A percentile compares a stretch with the other conserved stretches of the same genome.
These are phyloP conservation scores for Rubroboletus satanas DNA, from an alignment of 768 basidiomycete species.

Conservation along the genomic window DNA sequence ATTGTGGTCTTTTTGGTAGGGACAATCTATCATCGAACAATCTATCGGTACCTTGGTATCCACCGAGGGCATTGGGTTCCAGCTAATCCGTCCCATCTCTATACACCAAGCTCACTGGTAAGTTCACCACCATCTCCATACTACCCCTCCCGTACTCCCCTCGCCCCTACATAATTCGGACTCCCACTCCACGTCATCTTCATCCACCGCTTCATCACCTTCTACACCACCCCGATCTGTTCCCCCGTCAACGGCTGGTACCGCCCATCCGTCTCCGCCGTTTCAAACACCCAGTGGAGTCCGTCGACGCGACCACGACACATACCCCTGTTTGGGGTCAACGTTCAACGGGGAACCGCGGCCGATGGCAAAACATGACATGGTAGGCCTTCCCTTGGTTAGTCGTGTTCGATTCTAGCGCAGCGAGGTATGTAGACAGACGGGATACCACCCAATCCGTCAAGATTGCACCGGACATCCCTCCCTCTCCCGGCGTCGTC, in stretches of 20 bases:
- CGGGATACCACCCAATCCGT: slow-evolving; percentile 12
- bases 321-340: background rate
- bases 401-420: slow-evolving; percentile 10
- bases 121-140: too few species aligned
- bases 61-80: too few species aligned
- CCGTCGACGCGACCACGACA: slow-evolving; percentile 12
- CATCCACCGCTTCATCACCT: slow-evolving; percentile 8
- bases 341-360: slow-evolving; percentile 9
- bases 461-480: slow-evolving; percentile 10
- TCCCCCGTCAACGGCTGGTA: background rate
- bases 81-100: too few species aligned
- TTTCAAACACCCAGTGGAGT: slow-evolving; percentile 12
- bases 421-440: slow-evolving; percentile 6
- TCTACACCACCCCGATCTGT: slow-evolving; percentile 3
- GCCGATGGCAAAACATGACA: background rate
- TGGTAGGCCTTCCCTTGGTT: slow-evolving; percentile 8
- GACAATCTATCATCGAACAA: too few species aligned
- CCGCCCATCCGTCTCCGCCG: slow-evolving; percentile 12
- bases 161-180: background rate
- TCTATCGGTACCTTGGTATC: too few species aligned
- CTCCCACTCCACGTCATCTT: slow-evolving; percentile 18
- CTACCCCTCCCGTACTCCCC: too few species aligned
- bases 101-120: too few species aligned
- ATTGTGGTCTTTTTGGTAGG: too few species aligned
- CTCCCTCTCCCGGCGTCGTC: background rate